Evolutionary conservation across 148 eudicot species (phyloP).

Genomic region (Rhododendron griersonianum): DNA sequence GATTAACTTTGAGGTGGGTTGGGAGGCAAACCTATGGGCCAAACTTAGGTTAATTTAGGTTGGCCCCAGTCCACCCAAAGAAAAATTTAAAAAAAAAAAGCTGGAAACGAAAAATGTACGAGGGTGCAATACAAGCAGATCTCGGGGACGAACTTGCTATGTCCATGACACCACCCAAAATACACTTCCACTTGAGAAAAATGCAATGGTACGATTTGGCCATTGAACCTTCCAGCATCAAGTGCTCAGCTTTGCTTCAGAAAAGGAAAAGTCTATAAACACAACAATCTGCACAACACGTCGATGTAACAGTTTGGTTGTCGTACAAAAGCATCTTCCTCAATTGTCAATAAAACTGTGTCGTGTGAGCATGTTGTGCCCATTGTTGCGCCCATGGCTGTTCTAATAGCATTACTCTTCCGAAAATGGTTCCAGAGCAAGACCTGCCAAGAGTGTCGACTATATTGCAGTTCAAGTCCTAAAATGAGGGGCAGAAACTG

Average conservation of each 20-base stretch:
- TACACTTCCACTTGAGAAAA: background rate
- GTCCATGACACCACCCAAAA: background rate
- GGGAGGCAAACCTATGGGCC: background rate
- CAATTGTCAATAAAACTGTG: background rate
- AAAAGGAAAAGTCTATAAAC: background rate
- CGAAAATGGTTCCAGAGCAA: background rate
- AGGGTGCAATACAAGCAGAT: background rate
- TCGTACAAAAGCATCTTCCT: background rate
- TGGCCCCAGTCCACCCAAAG: background rate
- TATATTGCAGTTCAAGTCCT: background rate
- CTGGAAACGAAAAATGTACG: background rate
- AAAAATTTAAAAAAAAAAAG: background rate
- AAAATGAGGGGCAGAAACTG: background rate
- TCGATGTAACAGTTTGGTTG: background rate
- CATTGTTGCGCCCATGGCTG: background rate
- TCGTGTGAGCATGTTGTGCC: background rate
- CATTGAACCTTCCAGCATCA: background rate
- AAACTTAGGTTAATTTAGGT: background rate
- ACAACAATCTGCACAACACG: background rate
- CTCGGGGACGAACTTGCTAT: background rate
- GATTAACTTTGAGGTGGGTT: background rate
- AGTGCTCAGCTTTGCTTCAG: background rate
- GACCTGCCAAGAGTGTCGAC: background rate
- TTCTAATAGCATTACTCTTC: background rate
- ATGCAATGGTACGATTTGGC: background rate